A percentile compares a stretch with the other conserved stretches of the same genome.
Evolutionary conservation across 805 yeast species (phyloP).

Genomic region (Nakazawaea ernobii): DNA sequence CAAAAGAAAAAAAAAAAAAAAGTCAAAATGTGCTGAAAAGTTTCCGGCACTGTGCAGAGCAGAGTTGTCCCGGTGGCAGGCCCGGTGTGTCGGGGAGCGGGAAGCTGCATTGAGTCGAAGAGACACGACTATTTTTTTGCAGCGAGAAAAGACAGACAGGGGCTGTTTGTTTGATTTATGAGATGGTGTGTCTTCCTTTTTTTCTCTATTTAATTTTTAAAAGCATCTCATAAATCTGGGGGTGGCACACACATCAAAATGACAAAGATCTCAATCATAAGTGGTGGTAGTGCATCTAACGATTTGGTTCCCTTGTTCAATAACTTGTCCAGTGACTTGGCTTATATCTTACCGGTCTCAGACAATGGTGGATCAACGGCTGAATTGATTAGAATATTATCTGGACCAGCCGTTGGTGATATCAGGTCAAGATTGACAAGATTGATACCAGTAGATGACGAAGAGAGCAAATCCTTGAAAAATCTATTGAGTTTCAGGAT

Average conservation of each 20-base stretch:
- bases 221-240: not conserved
- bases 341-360: slow-evolving; percentile 75
- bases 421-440: slow-evolving; percentile 75
- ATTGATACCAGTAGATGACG: slow-evolving; percentile 51
- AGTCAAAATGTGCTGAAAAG: not conserved
- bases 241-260: slow-evolving; percentile 9
- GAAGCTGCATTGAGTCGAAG: not conserved
- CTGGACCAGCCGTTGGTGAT: slow-evolving; percentile 96
- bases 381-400: slow-evolving; percentile 77
- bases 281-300: slow-evolving; percentile 89
- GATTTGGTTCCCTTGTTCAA: slow-evolving; percentile 58
- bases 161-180: not conserved
- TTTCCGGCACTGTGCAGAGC: not conserved
- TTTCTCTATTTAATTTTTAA: too few relatives aligned
- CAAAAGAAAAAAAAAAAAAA: not conserved
- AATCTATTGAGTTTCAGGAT: slow-evolving; percentile 44
- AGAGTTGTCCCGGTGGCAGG: not conserved
- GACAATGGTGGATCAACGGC: slow-evolving; percentile 96
- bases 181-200: too few relatives aligned
- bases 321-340: slow-evolving; percentile 34
- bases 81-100: not conserved
- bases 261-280: slow-evolving; percentile 35
- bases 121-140: too few relatives aligned
- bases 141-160: too few relatives aligned
- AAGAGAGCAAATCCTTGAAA: slow-evolving; percentile 20